Conservation (phyloP, 345 rosid species). For the Rhodamnia rubescens region DNA sequence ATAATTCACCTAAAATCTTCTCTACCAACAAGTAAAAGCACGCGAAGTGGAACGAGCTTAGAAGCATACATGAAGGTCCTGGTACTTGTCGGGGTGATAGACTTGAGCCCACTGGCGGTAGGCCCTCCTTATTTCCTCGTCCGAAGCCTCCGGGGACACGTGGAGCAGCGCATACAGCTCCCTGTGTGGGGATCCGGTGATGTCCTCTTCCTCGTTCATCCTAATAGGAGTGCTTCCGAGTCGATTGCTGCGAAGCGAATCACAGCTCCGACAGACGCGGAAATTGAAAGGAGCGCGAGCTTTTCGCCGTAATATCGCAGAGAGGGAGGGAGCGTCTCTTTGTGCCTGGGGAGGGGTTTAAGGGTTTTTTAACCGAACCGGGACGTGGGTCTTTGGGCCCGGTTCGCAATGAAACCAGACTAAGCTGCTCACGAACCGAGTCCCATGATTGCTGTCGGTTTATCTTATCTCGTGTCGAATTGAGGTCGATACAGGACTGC, state of each 20-base stretch:
- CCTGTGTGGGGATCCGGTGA: constrained; percentile 37
- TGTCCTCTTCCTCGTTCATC: constrained; percentile 9
- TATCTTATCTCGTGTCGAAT: no score
- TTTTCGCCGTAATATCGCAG: neutral
- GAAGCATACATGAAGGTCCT: constrained; percentile 45
- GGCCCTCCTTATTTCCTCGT: constrained; percentile 80
- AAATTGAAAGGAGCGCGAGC: neutral
- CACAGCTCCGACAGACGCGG: neutral
- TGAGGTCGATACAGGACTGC: no score
- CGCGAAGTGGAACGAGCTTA: neutral
- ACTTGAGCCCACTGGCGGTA: constrained; percentile 98
- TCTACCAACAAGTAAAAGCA: neutral
- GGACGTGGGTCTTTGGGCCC: neutral
- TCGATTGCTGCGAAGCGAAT: neutral
- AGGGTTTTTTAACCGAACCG: neutral
- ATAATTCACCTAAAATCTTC: neutral
- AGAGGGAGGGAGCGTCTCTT: neutral
- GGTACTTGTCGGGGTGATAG: constrained; percentile 94
- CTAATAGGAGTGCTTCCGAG: neutral
- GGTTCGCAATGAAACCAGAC: no score
- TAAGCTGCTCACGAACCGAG: no score
- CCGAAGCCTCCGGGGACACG: constrained; percentile 85
- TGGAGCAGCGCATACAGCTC: constrained; percentile 82
- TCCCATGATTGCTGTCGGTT: no score
- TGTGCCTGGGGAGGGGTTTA: neutral